Evolutionary conservation across 2,329 filamentous ascomycete genomes (phyloP).

Genomic region (Ophiosphaerella korrae): DNA sequence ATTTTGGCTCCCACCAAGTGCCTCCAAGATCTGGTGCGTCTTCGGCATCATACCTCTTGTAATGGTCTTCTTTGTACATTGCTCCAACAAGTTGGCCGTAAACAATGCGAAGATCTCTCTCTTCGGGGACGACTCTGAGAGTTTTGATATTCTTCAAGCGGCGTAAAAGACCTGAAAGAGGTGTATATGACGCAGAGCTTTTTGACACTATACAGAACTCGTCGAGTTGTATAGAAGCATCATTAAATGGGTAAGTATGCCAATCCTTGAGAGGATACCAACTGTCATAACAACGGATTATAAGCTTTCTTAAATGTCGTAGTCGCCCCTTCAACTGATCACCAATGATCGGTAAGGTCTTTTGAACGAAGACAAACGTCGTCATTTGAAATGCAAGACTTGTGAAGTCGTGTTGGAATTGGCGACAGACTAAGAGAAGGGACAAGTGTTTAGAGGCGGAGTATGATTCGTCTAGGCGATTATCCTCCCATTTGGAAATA

Average conservation of each 20-base stretch:
- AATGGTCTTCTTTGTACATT: conserved; percentile 50
- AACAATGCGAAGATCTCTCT: not conserved
- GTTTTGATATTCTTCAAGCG: conserved; percentile 38
- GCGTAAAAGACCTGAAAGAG: conserved; percentile 20
- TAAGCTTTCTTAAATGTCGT: conserved; percentile 37
- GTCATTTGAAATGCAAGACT: conserved; percentile 44
- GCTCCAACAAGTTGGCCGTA: conserved; percentile 46
- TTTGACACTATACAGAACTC: conserved; percentile 22
- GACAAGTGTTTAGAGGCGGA: conserved; percentile 28
- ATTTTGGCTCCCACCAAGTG: conserved; percentile 50
- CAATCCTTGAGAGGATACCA: conserved; percentile 39
- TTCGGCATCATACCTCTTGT: conserved; percentile 44
- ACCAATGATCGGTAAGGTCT: conserved; percentile 12
- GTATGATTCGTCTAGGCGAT: conserved; percentile 4
- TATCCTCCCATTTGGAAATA: conserved; percentile 16
- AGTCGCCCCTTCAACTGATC: conserved; percentile 6
- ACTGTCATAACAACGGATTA: conserved; percentile 34
- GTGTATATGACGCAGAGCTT: not conserved
- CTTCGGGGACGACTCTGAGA: conserved; percentile 43
- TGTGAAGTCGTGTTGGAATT: conserved; percentile 44
- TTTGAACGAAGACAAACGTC: conserved; percentile 37
- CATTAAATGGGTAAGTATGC: conserved; percentile 39
- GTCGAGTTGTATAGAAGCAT: conserved; percentile 36
- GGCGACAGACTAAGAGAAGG: conserved; percentile 46
- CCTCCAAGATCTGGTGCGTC: conserved; percentile 33